Conservation (phyloP, 202 grass and related monocot genomes). For the Carex sylvatica region DNA sequence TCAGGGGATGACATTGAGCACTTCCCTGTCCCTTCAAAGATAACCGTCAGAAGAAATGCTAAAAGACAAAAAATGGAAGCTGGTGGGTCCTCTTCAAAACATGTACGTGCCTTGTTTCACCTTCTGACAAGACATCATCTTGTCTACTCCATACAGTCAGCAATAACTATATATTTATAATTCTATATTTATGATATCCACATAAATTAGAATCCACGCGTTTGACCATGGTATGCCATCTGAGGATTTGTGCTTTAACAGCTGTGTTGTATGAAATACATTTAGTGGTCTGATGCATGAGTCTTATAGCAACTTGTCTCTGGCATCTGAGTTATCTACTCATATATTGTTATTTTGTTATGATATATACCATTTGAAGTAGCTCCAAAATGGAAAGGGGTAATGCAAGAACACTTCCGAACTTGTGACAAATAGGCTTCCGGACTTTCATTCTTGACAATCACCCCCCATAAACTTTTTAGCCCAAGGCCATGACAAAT, state of each 20-base stretch:
- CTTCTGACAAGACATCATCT: background rate
- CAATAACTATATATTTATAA: background rate
- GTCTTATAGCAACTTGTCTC: background rate
- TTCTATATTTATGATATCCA: background rate
- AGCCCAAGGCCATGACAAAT: background rate
- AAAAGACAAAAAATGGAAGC: slow-evolving; percentile 52
- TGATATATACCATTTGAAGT: background rate
- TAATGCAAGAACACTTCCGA: background rate
- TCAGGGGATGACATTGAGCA: slow-evolving; percentile 84
- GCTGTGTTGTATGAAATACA: background rate
- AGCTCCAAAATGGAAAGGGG: background rate
- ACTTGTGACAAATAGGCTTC: background rate
- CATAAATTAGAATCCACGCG: background rate
- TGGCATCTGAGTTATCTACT: background rate
- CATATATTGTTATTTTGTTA: background rate
- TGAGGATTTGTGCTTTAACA: slow-evolving; percentile 4
- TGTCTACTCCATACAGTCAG: slow-evolving; percentile 7
- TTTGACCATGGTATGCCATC: slow-evolving; percentile 3
- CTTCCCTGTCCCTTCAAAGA: slow-evolving; percentile 83
- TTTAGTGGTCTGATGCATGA: background rate
- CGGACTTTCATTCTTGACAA: background rate
- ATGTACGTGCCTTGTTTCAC: slow-evolving; percentile 42
- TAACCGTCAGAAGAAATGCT: slow-evolving; percentile 60
- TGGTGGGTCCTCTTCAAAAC: slow-evolving; percentile 68
- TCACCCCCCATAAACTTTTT: background rate